Percentiles rank a stretch among this genome's conserved stretches.
These are phyloP conservation scores for Fusarium robinianum DNA, from an alignment of 2,329 filamentous ascomycete species.

Conservation along the genomic window DNA sequence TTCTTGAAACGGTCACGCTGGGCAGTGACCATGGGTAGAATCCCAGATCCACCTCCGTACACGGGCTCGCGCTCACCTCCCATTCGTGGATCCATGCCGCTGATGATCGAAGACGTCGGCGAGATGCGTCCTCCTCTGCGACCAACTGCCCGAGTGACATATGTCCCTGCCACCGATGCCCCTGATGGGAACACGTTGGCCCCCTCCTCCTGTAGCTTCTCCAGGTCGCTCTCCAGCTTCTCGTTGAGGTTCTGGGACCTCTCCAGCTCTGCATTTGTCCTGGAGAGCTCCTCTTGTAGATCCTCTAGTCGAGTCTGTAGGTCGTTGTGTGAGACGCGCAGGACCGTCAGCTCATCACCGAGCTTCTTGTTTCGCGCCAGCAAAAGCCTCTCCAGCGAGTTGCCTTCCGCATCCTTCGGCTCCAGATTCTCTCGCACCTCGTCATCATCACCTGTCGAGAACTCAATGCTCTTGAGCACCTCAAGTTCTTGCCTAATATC, in stretches of 20 bases:
- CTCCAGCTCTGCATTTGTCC: constrained; percentile 83
- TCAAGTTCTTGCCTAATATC: constrained; percentile 96
- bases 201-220: constrained; percentile 83
- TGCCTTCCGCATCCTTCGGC: constrained; percentile 57
- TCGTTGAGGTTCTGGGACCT: constrained; percentile 82
- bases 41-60: constrained; percentile 75
- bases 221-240: constrained; percentile 89
- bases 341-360: constrained; percentile 86
- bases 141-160: constrained; percentile 66
- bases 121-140: constrained; percentile 74
- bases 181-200: constrained; percentile 84
- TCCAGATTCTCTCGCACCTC: constrained; percentile 55
- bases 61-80: constrained; percentile 62
- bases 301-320: constrained; percentile 78
- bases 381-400: constrained; percentile 87
- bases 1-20: constrained; percentile 98
- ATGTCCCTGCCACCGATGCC: constrained; percentile 91
- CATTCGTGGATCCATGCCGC: constrained; percentile 78
- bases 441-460: constrained; percentile 87
- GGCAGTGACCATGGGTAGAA: constrained; percentile 96
- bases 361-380: constrained; percentile 96
- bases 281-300: constrained; percentile 81
- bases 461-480: constrained; percentile 96
- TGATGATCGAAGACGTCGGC: constrained; percentile 97
- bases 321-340: constrained; percentile 93